Percentiles rank a stretch among this genome's conserved stretches.
Conservation (phyloP, 2,329 filamentous ascomycete genomes). For the Aspergillus sp. region DNA sequence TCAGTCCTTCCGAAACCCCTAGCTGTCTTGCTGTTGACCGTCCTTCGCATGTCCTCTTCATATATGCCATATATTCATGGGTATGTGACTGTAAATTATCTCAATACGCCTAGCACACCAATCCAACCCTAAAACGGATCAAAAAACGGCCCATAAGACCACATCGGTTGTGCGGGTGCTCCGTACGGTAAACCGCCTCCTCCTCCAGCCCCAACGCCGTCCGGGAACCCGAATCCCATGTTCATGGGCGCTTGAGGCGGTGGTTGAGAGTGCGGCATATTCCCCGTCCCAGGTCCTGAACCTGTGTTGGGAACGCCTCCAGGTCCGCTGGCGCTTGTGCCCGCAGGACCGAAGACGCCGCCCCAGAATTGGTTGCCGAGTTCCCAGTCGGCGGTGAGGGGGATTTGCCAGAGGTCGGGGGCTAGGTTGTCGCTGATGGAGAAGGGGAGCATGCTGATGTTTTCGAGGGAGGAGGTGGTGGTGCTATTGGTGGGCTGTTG, state of each 20-base stretch:
- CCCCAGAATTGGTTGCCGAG: slow-evolving; percentile 26
- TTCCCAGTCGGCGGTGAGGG: slow-evolving; percentile 87
- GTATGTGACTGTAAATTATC: neutral
- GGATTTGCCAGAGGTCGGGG: slow-evolving; percentile 80
- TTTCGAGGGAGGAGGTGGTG: slow-evolving; percentile 3
- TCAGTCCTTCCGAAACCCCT: too few species aligned
- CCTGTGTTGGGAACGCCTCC: too few species aligned
- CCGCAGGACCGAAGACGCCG: slow-evolving; percentile 19
- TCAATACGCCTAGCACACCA: neutral
- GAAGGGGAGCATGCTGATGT: slow-evolving; percentile 22
- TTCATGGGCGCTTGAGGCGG: neutral
- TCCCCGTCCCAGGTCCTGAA: neutral
- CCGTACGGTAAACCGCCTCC: neutral
- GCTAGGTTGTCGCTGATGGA: slow-evolving; percentile 18
- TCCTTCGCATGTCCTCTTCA: too few species aligned
- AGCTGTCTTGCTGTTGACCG: too few species aligned
- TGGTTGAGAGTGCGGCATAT: neutral
- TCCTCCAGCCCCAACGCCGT: neutral
- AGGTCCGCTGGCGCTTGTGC: neutral
- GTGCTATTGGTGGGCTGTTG: slow-evolving; percentile 3
- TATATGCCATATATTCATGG: too few species aligned
- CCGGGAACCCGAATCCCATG: slow-evolving; percentile 6
- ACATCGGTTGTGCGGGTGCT: neutral
- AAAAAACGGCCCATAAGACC: neutral
- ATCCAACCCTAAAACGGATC: neutral